Evolutionary conservation across 805 yeast genomes (phyloP), one percentile per base, ranked within the genome.

Genomic region (Komagataella populi): DNA sequence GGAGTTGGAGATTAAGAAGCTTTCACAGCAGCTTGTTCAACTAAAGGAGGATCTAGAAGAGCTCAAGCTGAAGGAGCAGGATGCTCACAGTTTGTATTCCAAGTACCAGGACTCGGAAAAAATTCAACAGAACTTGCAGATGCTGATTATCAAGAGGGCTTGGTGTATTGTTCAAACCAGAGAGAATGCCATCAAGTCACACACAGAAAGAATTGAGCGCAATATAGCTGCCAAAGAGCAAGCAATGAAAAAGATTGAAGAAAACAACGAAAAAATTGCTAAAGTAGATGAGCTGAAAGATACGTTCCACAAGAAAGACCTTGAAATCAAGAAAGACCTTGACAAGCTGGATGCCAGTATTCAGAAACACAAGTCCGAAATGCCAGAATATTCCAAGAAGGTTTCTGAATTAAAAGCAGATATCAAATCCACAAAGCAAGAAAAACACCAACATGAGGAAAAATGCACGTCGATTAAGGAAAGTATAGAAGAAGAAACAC

Each of bases 71-170:
- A 73, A 69, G 45, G 70, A 70, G 24, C 63, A 72, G 44, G 72
- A 71, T 36, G 73, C 81, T 1, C 64, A 65, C 55, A 65, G 63
- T 44, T 56, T 72, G 6, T 70, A 72, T 53, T 59, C 63, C 12
- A 69, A 67, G 47, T 65, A 74, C 49, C 61, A 64, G 52, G 69
- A 70, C 45, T 69, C 76, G 0, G 71, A 71, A 50, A 65, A 69
- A 54, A 63, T 71, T 51, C 62, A 69, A 53, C 60, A 70, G 48
- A 60, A 63, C 56, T 69, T 72, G 58, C 62, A 67, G 46, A 49
- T 68, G 44, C 54, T 73, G 3, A 70, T 73, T 47, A 83, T 80
- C 12, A 77, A 76, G 56, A 65, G 70, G 23, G 57, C 71, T 20
- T 78, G 81, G 80, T 60, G 75, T 48, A 74, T 74, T 52, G 69